A percentile compares a stretch with the other conserved stretches of the same genome.
phyloP scores from a whole-genome alignment of 345 rosid species.

The Populus alba region DNA sequence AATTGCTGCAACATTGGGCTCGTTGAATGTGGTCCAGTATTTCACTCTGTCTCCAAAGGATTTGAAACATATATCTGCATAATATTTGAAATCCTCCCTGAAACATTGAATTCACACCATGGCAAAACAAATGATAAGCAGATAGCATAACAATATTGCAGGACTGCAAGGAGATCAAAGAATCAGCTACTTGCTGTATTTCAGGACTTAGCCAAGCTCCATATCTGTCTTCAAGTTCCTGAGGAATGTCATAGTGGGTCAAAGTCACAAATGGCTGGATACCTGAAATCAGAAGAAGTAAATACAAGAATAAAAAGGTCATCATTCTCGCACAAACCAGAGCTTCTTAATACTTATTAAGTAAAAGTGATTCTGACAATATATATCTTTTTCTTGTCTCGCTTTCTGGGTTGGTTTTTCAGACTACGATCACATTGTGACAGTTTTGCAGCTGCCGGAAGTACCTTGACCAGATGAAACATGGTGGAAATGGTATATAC shows the following conservation, averaged over 20 bases:
- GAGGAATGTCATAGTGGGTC: constrained; percentile 72
- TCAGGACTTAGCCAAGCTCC: constrained; percentile 70
- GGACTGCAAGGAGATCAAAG: background rate
- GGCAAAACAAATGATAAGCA: background rate
- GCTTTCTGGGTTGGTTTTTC: background rate
- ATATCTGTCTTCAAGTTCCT: constrained; percentile 67
- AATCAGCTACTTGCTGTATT: constrained; percentile 40
- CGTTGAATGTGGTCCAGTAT: constrained; percentile 61
- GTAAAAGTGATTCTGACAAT: background rate
- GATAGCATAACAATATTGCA: background rate
- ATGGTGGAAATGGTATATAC: constrained; percentile 18
- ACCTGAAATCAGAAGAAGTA: constrained; percentile 42
- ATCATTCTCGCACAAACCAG: too few species aligned
- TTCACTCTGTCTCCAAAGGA: constrained; percentile 59
- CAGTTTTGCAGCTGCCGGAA: background rate
- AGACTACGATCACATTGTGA: background rate
- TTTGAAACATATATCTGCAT: constrained; percentile 53
- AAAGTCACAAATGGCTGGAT: constrained; percentile 75
- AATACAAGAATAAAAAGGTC: background rate
- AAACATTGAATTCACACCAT: background rate
- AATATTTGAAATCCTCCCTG: constrained; percentile 63
- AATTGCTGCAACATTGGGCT: constrained; percentile 52
- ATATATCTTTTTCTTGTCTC: background rate
- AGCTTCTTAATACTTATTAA: too few species aligned
- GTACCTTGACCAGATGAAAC: background rate